phyloP scores from a whole-genome alignment of 164 flowering plant species.

The Protea cynaroides region DNA sequence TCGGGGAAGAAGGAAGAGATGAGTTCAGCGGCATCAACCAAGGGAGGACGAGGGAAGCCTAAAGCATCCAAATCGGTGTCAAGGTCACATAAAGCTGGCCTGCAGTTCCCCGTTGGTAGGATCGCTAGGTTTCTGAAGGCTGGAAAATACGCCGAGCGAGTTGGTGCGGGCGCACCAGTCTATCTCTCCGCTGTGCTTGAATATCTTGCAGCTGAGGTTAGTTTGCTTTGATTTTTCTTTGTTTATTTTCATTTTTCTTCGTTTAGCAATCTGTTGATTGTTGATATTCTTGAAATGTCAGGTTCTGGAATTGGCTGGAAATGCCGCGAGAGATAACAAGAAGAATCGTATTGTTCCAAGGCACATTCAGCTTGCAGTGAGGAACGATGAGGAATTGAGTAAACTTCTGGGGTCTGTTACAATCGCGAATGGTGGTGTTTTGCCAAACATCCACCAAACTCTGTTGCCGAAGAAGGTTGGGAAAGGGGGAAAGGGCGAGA shows the following conservation, averaged over 20 bases:
- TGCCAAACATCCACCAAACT: conserved; percentile 26
- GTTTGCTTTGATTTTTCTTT: neutral
- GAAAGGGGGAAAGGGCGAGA: conserved; percentile 12
- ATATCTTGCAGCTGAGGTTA: conserved; percentile 32
- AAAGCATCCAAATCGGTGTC: conserved; percentile 19
- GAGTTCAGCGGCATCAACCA: conserved; percentile 1
- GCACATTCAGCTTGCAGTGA: conserved; percentile 32
- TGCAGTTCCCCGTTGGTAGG: conserved; percentile 28
- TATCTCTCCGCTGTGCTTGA: conserved; percentile 43
- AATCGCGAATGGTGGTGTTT: conserved; percentile 31
- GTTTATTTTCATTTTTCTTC: neutral
- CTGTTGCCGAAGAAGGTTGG: conserved; percentile 26
- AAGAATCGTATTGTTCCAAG: conserved; percentile 25
- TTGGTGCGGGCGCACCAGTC: conserved; percentile 33
- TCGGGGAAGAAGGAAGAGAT: neutral
- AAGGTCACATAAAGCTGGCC: conserved; percentile 23
- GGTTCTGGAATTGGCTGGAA: conserved; percentile 32
- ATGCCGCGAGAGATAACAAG: conserved; percentile 35
- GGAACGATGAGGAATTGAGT: conserved; percentile 40
- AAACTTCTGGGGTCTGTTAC: conserved; percentile 27
- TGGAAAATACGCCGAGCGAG: conserved; percentile 25
- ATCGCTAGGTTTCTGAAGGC: conserved; percentile 24
- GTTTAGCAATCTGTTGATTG: neutral
- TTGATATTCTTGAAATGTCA: neutral
- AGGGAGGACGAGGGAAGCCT: conserved; percentile 21